Evolutionary conservation across 2,329 filamentous ascomycete genomes (phyloP), one percentile per base, ranked within the genome.

Genomic region (Colletotrichum navitas): DNA sequence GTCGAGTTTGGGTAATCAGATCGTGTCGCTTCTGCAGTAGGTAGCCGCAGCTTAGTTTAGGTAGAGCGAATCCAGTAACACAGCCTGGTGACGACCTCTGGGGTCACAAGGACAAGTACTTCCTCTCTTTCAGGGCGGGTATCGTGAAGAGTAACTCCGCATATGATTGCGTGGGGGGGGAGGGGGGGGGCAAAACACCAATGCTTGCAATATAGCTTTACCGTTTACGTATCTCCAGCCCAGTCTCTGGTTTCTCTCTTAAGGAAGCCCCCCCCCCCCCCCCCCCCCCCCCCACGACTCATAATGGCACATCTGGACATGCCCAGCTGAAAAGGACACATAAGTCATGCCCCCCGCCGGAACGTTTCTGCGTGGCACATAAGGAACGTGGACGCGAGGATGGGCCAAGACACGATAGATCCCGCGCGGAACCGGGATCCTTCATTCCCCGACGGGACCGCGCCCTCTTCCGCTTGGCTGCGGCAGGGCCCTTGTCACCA

Each of bases 11-110:
- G 55, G 45, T 52, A 54, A 47, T 26, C 55, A 45, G n/a, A n/a
- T 26, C n/a, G 56, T 41, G 47, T 66, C 47, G 34, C 39, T 61
- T 58, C 55, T 66, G 36, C 52, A 54, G 43, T 45, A 43, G 45
- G 66, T 52, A 26, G 51, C n/a, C 21, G 24, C 51, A 52, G 61
- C 21, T 52, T 52, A 52, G 60, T 36, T 29, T 52, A 63, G 34
- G n/a, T 63, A 63, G 34, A 29, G 32, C 16, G 29, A 29, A 39
- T n/a, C 7, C 16, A 41, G 7, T 16, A n/a, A 29, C 4, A n/a
- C 8, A 24, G n/a, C 24, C 5, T 47, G 21, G 45, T n/a, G 32
- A 36, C n/a, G 34, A 14, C 56, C 36, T 45, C 39, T 34, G 34
- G 10, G 54, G 34, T 11, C 34, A 3, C 14, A 26, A 2, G 6